phyloP scores from a whole-genome alignment of 2,329 filamentous ascomycete genomes.

The Thelonectria olida region DNA sequence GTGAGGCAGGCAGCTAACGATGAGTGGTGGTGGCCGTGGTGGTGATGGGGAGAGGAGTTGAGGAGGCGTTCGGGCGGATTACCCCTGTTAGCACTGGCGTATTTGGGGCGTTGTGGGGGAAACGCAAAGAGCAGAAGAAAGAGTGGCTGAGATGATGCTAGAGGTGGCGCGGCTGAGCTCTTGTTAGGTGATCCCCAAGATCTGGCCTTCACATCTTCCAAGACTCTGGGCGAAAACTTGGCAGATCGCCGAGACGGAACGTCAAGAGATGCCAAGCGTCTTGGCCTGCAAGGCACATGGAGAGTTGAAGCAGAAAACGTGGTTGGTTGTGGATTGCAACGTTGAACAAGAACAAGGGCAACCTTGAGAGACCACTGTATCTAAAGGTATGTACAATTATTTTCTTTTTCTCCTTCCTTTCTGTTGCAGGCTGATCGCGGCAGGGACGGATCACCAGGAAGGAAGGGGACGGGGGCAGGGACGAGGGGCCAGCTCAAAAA shows the following conservation, averaged over 20 bases:
- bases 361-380: too few species aligned
- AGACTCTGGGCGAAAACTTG: slow-evolving; percentile 11
- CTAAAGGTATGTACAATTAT: too few species aligned
- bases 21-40: background rate
- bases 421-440: too few species aligned
- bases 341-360: background rate
- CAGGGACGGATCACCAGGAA: background rate
- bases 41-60: background rate
- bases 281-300: slow-evolving; percentile 33
- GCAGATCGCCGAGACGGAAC: slow-evolving; percentile 34
- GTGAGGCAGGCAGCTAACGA: background rate
- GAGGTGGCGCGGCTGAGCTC: background rate
- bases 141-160: background rate
- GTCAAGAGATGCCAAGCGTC: slow-evolving; percentile 31
- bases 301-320: background rate
- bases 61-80: background rate
- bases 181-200: background rate
- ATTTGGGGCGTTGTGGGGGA: too few species aligned
- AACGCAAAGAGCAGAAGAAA: too few species aligned
- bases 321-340: background rate
- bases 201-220: background rate
- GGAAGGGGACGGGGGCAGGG: background rate
- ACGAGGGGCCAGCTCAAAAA: background rate
- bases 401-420: too few species aligned
- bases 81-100: background rate